Evolutionary conservation across 441 rosid species (phyloP).

Genomic region (Hypseocharis bilobata): DNA sequence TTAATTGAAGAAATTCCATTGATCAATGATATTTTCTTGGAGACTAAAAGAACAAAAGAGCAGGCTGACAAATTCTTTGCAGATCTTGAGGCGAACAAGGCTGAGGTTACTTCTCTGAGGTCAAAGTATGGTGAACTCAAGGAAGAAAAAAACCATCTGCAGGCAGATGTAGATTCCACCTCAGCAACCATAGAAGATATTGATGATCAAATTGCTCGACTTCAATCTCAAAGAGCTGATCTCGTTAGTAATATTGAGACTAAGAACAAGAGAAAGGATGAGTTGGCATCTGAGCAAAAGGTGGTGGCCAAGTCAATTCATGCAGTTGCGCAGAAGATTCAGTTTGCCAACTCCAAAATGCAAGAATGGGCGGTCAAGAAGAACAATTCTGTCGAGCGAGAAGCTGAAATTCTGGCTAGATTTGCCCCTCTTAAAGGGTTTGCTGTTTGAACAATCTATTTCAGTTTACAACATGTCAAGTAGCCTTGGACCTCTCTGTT

Average conservation of each 20-base stretch:
- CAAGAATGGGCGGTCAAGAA: conserved; percentile 52
- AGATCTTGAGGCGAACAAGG: conserved; percentile 44
- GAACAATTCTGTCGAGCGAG: conserved; percentile 40
- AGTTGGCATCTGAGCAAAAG: conserved; percentile 37
- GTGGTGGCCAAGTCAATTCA: conserved; percentile 48
- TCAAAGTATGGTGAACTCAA: conserved; percentile 50
- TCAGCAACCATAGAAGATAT: conserved; percentile 38
- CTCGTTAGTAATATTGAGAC: conserved; percentile 29
- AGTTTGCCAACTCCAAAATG: conserved; percentile 39
- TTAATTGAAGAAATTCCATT: conserved; percentile 56
- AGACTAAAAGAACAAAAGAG: conserved; percentile 41
- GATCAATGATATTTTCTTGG: conserved; percentile 49
- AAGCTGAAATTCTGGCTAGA: conserved; percentile 47
- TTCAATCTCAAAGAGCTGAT: conserved; percentile 39
- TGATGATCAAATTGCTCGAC: conserved; percentile 50
- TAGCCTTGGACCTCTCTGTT: no score
- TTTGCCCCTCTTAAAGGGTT: conserved; percentile 52
- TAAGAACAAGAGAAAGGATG: conserved; percentile 40
- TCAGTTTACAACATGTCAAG: no score
- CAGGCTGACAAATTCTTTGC: conserved; percentile 44
- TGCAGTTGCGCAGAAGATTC: conserved; percentile 47
- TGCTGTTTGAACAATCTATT: conserved; percentile 19
- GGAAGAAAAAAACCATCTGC: conserved; percentile 42
- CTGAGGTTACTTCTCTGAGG: conserved; percentile 43
- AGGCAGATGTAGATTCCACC: conserved; percentile 44